Conservation (phyloP, 2,329 filamentous ascomycete species). For the Xylaria sp. region DNA sequence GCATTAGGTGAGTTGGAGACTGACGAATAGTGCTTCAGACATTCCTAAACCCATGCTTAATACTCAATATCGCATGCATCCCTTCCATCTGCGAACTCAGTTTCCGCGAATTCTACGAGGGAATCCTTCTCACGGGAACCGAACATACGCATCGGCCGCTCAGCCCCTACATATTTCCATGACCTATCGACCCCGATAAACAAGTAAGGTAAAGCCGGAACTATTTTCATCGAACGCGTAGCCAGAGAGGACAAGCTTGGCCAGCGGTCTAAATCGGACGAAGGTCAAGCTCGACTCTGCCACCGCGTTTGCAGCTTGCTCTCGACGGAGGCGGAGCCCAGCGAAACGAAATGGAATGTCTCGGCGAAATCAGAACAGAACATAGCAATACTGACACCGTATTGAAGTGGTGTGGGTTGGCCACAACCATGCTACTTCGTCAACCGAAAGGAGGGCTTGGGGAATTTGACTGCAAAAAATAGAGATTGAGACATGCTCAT, state of each 20-base stretch:
- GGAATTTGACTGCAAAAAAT: too few species aligned
- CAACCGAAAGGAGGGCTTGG: too few species aligned
- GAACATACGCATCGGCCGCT: background rate
- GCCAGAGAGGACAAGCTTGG: conserved; percentile 17
- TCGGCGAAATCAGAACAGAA: conserved; percentile 10
- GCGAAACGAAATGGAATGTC: background rate
- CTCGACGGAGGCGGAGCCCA: background rate
- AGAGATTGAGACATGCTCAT: too few species aligned
- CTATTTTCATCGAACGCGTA: conserved; percentile 22
- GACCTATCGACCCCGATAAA: conserved; percentile 11
- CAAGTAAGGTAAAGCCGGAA: conserved; percentile 17
- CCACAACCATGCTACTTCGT: too few species aligned
- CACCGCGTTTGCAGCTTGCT: conserved; percentile 24
- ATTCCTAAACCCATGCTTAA: conserved; percentile 25
- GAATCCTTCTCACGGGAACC: conserved; percentile 16
- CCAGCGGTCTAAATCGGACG: conserved; percentile 21
- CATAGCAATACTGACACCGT: conserved; percentile 28
- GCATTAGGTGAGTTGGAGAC: background rate
- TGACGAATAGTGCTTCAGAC: background rate
- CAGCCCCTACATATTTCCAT: conserved; percentile 20
- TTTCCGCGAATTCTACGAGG: conserved; percentile 26
- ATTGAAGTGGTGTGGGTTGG: background rate
- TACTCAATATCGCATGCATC: conserved; percentile 32
- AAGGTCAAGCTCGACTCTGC: conserved; percentile 25
- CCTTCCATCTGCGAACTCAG: conserved; percentile 28